Percentiles rank a stretch among this genome's conserved stretches.
phyloP scores from a whole-genome alignment of 176 grass and related monocot genomes.

The Zoysia japonica region DNA sequence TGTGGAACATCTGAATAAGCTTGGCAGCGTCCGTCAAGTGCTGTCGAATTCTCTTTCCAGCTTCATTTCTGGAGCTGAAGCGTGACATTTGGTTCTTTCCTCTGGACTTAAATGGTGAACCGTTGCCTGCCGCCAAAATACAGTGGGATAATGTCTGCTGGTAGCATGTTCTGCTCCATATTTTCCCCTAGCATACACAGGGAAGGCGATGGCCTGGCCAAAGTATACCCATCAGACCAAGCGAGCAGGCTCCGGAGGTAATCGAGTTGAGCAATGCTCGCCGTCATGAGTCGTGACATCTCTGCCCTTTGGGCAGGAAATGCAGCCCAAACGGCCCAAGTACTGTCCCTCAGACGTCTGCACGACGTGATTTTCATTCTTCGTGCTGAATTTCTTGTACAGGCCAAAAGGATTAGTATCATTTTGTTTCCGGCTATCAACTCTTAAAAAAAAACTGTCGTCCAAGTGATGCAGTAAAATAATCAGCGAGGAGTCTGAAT shows the following conservation, averaged over 20 bases:
- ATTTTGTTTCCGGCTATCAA: slow-evolving; percentile 1
- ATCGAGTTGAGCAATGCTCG: no score
- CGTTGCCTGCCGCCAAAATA: not conserved
- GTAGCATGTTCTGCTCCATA: not conserved
- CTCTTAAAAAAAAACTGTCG: slow-evolving; percentile 26
- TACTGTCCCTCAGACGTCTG: no score
- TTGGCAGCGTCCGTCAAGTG: not conserved
- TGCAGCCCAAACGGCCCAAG: no score
- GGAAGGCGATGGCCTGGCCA: not conserved
- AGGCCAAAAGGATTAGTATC: not conserved
- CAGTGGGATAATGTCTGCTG: not conserved
- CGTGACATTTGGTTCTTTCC: not conserved
- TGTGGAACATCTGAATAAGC: not conserved
- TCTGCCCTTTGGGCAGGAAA: no score
- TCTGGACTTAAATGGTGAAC: not conserved
- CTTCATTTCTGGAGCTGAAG: not conserved
- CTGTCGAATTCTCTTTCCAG: not conserved
- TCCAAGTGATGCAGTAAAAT: slow-evolving; percentile 15
- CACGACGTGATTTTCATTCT: no score
- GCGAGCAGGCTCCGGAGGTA: not conserved
- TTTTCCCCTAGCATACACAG: not conserved
- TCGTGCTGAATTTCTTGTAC: not conserved
- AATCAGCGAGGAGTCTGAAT: slow-evolving; percentile 21
- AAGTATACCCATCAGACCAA: not conserved
- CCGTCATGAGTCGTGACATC: no score